Percentiles rank a stretch among this genome's conserved stretches.
These are phyloP conservation scores for Plasmopara muralis DNA, from an alignment of 352 stramenopile genomes.

Conservation along the genomic window DNA sequence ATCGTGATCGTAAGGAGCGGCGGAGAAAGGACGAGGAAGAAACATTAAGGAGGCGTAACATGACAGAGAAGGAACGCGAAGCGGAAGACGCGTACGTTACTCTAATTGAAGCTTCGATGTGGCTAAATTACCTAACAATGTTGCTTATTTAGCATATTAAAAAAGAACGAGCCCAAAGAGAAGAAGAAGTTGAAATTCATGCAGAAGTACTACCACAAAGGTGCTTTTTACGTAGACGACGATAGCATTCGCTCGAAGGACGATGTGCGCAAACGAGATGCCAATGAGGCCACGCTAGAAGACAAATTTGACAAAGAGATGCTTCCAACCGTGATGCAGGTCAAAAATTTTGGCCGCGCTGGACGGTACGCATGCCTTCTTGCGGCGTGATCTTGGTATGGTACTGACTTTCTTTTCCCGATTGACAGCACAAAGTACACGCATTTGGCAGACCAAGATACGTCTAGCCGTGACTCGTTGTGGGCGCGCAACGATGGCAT, in stretches of 20 bases:
- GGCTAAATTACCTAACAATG: too few species aligned
- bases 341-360: conserved; percentile 97
- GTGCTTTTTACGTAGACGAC: conserved; percentile 97
- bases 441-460: conserved; percentile 90
- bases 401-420: too few species aligned
- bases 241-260: conserved; percentile 81
- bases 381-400: too few species aligned
- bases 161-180: conserved; percentile 58
- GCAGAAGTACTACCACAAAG: conserved; percentile 99
- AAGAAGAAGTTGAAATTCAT: conserved; percentile 92
- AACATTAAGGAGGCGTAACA: conserved; percentile 65
- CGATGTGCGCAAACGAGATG: conserved; percentile 89
- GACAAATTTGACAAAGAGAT: conserved; percentile 93
- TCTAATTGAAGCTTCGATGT: too few species aligned
- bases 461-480: conserved; percentile 51
- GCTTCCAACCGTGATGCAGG: conserved; percentile 95
- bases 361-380: conserved; percentile 62
- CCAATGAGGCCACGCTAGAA: conserved; percentile 66
- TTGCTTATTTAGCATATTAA: conserved; percentile 53
- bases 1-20: conserved; percentile 78
- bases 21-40: conserved; percentile 83
- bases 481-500: conserved; percentile 77
- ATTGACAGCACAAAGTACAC: conserved; percentile 90
- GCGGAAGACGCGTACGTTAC: conserved; percentile 83
- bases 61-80: conserved; percentile 7